Evolutionary conservation across 2,329 filamentous ascomycete genomes (phyloP).

Genomic region (Alternaria conjuncta): DNA sequence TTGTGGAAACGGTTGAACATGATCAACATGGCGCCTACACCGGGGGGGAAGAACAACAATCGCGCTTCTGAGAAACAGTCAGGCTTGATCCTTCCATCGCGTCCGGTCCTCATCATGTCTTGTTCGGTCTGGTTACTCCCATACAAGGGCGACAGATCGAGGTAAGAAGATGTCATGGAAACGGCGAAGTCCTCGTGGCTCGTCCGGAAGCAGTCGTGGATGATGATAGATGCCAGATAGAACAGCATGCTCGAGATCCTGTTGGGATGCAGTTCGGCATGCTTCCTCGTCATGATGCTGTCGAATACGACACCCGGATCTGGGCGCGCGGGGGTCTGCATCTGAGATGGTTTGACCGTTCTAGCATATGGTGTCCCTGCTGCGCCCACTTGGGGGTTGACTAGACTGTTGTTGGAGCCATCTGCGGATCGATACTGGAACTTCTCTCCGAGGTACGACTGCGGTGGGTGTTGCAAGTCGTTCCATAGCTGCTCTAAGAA

Average conservation of each 20-base stretch:
- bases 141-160: slow-evolving; percentile 76
- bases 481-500: slow-evolving; percentile 58
- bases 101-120: slow-evolving; percentile 67
- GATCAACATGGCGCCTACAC: slow-evolving; percentile 71
- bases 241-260: slow-evolving; percentile 78
- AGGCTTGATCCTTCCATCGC: slow-evolving; percentile 72
- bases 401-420: slow-evolving; percentile 63
- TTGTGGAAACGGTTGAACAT: slow-evolving; percentile 84
- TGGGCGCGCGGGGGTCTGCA: slow-evolving; percentile 66
- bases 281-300: slow-evolving; percentile 67
- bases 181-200: slow-evolving; percentile 67
- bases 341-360: slow-evolving; percentile 64
- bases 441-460: slow-evolving; percentile 53
- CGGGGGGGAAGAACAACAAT: slow-evolving; percentile 70
- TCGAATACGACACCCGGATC: slow-evolving; percentile 73
- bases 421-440: slow-evolving; percentile 58
- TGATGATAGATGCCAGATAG: slow-evolving; percentile 73
- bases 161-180: slow-evolving; percentile 74
- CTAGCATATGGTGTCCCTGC: slow-evolving; percentile 73
- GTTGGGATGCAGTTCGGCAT: slow-evolving; percentile 70
- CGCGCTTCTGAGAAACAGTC: slow-evolving; percentile 73
- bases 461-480: slow-evolving; percentile 57
- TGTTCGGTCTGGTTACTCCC: slow-evolving; percentile 73
- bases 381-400: slow-evolving; percentile 68
- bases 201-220: slow-evolving; percentile 69